Evolutionary conservation across 192 early-diverging fungal species (phyloP).

Genomic region (Physocladia obscura): DNA sequence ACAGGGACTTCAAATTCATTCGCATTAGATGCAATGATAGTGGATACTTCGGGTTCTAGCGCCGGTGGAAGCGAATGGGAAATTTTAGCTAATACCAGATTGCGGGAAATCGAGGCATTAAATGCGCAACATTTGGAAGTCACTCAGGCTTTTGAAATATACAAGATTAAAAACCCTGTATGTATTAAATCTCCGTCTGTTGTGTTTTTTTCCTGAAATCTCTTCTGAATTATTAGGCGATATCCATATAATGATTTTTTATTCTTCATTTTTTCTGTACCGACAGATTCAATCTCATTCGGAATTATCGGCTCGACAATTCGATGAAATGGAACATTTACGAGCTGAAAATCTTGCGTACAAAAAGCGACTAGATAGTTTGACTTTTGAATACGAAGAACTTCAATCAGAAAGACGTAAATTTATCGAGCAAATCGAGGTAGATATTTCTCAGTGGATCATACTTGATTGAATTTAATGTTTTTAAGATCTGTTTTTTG

Average conservation of each 20-base stretch:
- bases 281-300: background rate
- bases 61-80: background rate
- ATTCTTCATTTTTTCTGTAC: background rate
- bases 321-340: background rate
- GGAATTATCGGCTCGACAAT: background rate
- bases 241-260: background rate
- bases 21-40: background rate
- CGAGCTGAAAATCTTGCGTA: conserved; percentile 6
- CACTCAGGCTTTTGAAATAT: conserved; percentile 31
- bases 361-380: conserved; percentile 37
- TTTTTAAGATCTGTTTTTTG: background rate
- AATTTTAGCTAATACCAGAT: conserved; percentile 24
- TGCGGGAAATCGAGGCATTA: conserved; percentile 40
- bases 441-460: background rate
- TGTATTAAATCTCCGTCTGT: background rate
- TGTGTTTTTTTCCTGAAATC: background rate
- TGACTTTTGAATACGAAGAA: conserved; percentile 33
- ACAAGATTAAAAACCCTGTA: conserved; percentile 13
- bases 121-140: conserved; percentile 26
- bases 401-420: conserved; percentile 36
- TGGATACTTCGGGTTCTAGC: background rate
- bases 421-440: conserved; percentile 44
- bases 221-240: background rate
- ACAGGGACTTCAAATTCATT: background rate
- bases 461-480: background rate